Conservation (phyloP, 208 protist species). For the Phytomonas sp. region DNA sequence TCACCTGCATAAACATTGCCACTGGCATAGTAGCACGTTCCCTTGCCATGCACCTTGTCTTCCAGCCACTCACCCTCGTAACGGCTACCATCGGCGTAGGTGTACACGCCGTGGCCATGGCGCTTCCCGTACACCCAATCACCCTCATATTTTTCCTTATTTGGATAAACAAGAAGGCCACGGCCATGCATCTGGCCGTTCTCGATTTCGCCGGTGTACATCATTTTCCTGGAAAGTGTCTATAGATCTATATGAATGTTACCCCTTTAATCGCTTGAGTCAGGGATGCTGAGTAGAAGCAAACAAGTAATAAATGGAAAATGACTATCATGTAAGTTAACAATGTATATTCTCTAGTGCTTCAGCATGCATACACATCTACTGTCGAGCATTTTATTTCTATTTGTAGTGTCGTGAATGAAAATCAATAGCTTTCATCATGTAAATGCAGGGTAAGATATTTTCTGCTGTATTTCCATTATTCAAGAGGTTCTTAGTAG, state of each 20-base stretch:
- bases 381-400: not conserved
- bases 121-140: conserved; percentile 93
- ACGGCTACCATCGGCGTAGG: conserved; percentile 88
- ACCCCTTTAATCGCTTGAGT: not conserved
- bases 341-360: not conserved
- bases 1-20: conserved; percentile 87
- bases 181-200: conserved; percentile 94
- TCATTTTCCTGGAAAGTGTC: conserved; percentile 51
- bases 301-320: not conserved
- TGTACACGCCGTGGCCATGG: conserved; percentile 89
- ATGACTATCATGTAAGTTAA: not conserved
- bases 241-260: conserved; percentile 9
- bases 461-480: not conserved
- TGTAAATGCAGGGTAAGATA: not conserved
- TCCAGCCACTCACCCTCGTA: conserved; percentile 93
- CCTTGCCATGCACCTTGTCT: conserved; percentile 92
- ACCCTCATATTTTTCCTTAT: conserved; percentile 91
- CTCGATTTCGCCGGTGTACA: conserved; percentile 95
- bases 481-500: not conserved
- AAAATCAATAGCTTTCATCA: not conserved
- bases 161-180: conserved; percentile 91
- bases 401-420: not conserved
- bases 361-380: not conserved
- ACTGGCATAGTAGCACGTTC: conserved; percentile 87
- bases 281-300: not conserved